Percentiles rank a stretch among this genome's conserved stretches.
Evolutionary conservation across 768 basidiomycete genomes (phyloP).

Genomic region (Boletus sensibilis): DNA sequence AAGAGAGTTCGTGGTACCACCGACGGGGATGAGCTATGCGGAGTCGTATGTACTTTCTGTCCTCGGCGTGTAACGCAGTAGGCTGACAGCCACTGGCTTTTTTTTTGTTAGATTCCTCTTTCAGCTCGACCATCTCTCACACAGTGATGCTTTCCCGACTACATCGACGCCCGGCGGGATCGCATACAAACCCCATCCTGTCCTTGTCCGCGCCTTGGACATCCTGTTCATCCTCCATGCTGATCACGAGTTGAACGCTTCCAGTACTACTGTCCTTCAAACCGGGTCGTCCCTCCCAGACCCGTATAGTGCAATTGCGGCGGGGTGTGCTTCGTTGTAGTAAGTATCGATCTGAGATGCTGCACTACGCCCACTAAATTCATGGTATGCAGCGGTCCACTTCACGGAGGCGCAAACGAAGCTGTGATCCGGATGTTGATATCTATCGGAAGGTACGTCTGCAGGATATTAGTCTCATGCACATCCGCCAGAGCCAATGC

Average conservation of each 20-base stretch:
- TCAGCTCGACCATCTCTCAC: slow-evolving; percentile 77
- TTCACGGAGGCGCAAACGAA: slow-evolving; percentile 80
- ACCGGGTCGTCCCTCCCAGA: slow-evolving; percentile 88
- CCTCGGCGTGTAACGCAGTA: background rate
- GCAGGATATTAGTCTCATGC: background rate
- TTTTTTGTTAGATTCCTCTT: slow-evolving; percentile 66
- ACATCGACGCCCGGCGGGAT: slow-evolving; percentile 48
- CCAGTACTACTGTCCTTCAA: slow-evolving; percentile 82
- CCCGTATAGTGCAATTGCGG: slow-evolving; percentile 85
- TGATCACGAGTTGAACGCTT: slow-evolving; percentile 89
- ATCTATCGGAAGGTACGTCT: slow-evolving; percentile 75
- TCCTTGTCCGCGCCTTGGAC: slow-evolving; percentile 85
- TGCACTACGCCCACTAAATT: background rate
- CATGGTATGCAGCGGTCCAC: slow-evolving; percentile 25
- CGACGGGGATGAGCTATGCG: slow-evolving; percentile 78
- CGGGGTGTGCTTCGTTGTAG: slow-evolving; percentile 89
- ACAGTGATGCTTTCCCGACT: slow-evolving; percentile 28
- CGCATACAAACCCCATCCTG: slow-evolving; percentile 72
- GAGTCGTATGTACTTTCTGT: slow-evolving; percentile 54
- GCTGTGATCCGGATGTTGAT: slow-evolving; percentile 94
- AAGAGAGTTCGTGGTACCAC: slow-evolving; percentile 82
- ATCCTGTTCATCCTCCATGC: slow-evolving; percentile 86
- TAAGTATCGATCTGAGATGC: slow-evolving; percentile 37
- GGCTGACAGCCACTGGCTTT: background rate
- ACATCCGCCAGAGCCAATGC: background rate